Base-by-base conservation (phyloP, 2,329 filamentous ascomycete genomes). In the Talaromyces pinophilus region DNA sequence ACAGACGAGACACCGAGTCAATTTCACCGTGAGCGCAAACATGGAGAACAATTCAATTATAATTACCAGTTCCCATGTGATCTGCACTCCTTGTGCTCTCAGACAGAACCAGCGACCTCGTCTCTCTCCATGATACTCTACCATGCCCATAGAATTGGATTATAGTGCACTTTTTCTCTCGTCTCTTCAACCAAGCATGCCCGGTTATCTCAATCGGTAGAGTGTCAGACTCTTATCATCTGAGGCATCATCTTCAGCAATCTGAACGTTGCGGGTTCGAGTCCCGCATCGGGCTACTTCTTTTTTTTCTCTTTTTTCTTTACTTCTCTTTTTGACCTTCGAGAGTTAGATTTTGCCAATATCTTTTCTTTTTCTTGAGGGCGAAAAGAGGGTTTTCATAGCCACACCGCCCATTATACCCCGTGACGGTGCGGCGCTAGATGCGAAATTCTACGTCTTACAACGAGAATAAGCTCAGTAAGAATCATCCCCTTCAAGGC, bases 141-240 rank as follows among this genome's bases (percentile, higher is more conserved):
- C 3, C 25, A 25, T 25, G 25, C 3, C 25, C 3, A 3, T 25
- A 25, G 25, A 25, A 25, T 2, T 25, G 25, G 25, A 25, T 2
- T 25, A 25, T 25, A 25, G 25, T 25, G 25, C 25, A 25, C 25
- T 25, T 25, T 25, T 25, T 25, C 3, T 2, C 11, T 10, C 15
- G 28, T 10, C 2, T 10, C 5, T 54, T 62, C 60, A 62, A 62
- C 46, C 46, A 52, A 62, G 48, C 17, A 62, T 52, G 60, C 60
- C 60, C 46, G 60, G 60, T 62, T 62, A 62, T 62, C 60, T 62
- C 60, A 62, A 62, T 62, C 60, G 60, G 60, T 62, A 62, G 60
- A 62, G 60, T 62, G 60, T 62, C 60, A 62, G 60, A 62, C 60
- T 62, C 60, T 62, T 62, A 62, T 57, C 54, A 57, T 40, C 54